Evolutionary conservation across 495 filamentous ascomycete species (phyloP).

Genomic region (Neurospora sp.): DNA sequence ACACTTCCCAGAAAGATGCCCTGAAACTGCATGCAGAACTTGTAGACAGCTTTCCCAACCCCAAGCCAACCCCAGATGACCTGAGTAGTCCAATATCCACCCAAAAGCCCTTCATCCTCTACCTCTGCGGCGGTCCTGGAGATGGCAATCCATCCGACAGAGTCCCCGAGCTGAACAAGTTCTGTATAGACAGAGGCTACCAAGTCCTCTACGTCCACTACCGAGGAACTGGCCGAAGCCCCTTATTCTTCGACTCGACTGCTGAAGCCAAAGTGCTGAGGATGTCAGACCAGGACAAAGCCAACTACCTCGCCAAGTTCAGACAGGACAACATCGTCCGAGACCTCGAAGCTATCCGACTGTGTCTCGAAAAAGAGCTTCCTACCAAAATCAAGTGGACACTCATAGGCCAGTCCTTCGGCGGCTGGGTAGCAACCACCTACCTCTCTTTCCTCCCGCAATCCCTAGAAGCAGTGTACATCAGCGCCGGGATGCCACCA

Average conservation of each 20-base stretch:
- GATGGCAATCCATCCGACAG: constrained; percentile 57
- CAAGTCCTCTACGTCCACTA: constrained; percentile 75
- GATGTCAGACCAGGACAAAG: constrained; percentile 40
- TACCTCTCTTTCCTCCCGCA: constrained; percentile 71
- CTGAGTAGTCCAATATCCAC: background rate
- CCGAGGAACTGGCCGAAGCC: constrained; percentile 75
- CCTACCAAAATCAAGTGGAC: constrained; percentile 50
- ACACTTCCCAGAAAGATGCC: background rate
- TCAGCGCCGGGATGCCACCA: constrained; percentile 69
- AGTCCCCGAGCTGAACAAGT: constrained; percentile 45
- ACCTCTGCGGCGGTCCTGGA: constrained; percentile 61
- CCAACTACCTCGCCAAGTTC: constrained; percentile 67
- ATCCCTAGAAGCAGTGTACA: constrained; percentile 65
- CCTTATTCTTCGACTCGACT: constrained; percentile 54
- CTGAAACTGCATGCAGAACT: constrained; percentile 10
- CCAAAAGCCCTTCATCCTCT: constrained; percentile 23
- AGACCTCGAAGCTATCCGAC: constrained; percentile 77
- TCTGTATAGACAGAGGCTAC: constrained; percentile 64
- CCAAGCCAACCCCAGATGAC: background rate
- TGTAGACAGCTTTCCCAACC: constrained; percentile 4
- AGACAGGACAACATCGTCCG: constrained; percentile 78
- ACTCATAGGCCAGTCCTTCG: constrained; percentile 77
- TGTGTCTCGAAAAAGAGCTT: constrained; percentile 49
- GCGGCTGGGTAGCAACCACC: constrained; percentile 70
- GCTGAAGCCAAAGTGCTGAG: constrained; percentile 11